phyloP scores from a whole-genome alignment of 2,329 filamentous ascomycete genomes.

The Phialophora tarda region DNA sequence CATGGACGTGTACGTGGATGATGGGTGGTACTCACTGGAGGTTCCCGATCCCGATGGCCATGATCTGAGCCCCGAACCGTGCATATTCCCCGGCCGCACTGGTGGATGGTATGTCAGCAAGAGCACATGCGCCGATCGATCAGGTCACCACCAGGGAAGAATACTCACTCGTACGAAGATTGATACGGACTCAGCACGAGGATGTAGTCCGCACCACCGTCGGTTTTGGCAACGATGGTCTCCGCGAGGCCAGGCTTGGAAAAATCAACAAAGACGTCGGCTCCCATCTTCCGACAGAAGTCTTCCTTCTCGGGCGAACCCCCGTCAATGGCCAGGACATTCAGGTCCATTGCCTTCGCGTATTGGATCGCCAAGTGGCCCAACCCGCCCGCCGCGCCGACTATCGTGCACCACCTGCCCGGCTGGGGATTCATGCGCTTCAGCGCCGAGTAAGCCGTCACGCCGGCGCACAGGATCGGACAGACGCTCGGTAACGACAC shows the following conservation, averaged over 20 bases:
- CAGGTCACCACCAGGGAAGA: neutral
- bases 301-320: slow-evolving; percentile 9
- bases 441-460: slow-evolving; percentile 12
- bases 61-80: slow-evolving; percentile 22
- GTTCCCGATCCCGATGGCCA: slow-evolving; percentile 26
- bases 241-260: slow-evolving; percentile 1
- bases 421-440: slow-evolving; percentile 11
- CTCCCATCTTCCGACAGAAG: slow-evolving; percentile 19
- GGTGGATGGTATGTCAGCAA: neutral
- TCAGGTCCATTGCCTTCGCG: slow-evolving; percentile 14
- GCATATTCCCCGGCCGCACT: slow-evolving; percentile 25
- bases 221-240: slow-evolving; percentile 8
- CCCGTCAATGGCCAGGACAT: slow-evolving; percentile 18
- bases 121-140: neutral
- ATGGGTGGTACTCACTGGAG: slow-evolving; percentile 15
- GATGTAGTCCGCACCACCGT: slow-evolving; percentile 20
- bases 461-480: slow-evolving; percentile 18
- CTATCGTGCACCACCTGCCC: slow-evolving; percentile 19
- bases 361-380: slow-evolving; percentile 22
- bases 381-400: slow-evolving; percentile 16
- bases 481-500: slow-evolving; percentile 13
- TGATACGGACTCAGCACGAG: slow-evolving; percentile 26
- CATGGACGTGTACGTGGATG: neutral
- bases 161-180: slow-evolving; percentile 22
- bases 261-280: slow-evolving; percentile 23